Base-by-base conservation (phyloP, 352 stramenopile genomes). In the Pythium chondricola region DNA sequence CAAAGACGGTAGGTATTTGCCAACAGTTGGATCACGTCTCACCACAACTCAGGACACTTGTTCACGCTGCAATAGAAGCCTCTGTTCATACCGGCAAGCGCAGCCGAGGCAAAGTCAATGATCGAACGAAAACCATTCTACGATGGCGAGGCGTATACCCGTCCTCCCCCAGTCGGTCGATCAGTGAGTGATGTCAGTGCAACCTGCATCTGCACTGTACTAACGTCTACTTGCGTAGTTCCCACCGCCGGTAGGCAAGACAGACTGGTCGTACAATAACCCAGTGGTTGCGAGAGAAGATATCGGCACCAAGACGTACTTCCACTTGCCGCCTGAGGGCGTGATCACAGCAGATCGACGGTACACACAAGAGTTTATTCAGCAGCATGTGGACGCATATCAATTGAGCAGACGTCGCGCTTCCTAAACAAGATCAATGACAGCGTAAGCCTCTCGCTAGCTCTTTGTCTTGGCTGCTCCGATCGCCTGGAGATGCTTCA, bases 311-410 rank as follows among this genome's bases (percentile, higher is more conserved):
- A 59, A 65, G 13, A 57, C 44, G 29, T 84, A 66, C 49, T 67
- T 78, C 46, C 70, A 85, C 43, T 46, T 74, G 16, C 74, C 76
- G 14, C 54, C 48, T 3, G 74, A 84, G 30, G 73, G 71, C 6
- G 41, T 65, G 13, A 53, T 86, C 52, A 70, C 63, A 35, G 76
- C 71, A 27, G 60, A 86, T 45, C 69, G 74, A 58, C 63, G 58
- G 43, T 88, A 88, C 61, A 85, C 74, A 20, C 62, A 72, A 22
- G 69, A 82, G 21, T 86, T 88, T 58, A 76, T 88, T 21, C 64
- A 68, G 29, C 65, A 70, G 24, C 65, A 71, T 44, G 66, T 85
- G 42, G 67, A 82, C 17, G 58, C 63, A 20, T 60, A 71, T 17
- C 52, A 77, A 24, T 50, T 63, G 33, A 67, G 52, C 31, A 63